Base-by-base conservation (phyloP, 805 yeast species). In the Hanseniaspora taiwanica region DNA sequence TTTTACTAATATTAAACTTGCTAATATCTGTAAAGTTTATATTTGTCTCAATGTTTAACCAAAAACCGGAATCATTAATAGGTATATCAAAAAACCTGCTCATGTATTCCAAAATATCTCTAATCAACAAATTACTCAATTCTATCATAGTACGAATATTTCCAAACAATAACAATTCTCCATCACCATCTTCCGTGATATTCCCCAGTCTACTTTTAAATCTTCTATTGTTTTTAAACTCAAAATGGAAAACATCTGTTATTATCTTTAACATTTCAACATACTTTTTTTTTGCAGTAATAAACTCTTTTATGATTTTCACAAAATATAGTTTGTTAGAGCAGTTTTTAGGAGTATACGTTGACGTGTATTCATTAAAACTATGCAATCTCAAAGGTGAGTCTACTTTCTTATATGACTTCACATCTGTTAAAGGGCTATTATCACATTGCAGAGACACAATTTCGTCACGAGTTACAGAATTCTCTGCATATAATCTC, bases 161-260 rank as follows among this genome's bases (percentile, higher is more conserved):
- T 1, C 72, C 69, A 53, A 71, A 70, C 2, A 71, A 46, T 6
- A 61, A 40, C 4, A 60, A 35, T 40, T 62, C 63, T 24, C 69
- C 71, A 19, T 53, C 52, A 1, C 54, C 45, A 7, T 40, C 43
- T 2, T 27, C 35, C 2, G 42, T 43, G 8, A 21, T 24, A 3
- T n/a, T 17, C 4, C 48, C 38, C 9, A 69, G 48, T 12, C 60
- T 56, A 36, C 59, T 48, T 18, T 50, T 53, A 35, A 54, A 56
- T 21, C 52, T 52, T 21, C 43, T 46, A 5, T 59, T 54, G 35
- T 53, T 56, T 32, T 50, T 50, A 20, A 65, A 46, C 9, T 59
- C 47, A 5, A 59, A 54, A 8, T 63, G 49, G 38, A 60, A 64
- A 1, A 66, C 55, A 5, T 54, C 37, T 18, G 55, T 52, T 14